Base-by-base conservation (phyloP, 2,329 filamentous ascomycete species). In the Alternaria rosae region DNA sequence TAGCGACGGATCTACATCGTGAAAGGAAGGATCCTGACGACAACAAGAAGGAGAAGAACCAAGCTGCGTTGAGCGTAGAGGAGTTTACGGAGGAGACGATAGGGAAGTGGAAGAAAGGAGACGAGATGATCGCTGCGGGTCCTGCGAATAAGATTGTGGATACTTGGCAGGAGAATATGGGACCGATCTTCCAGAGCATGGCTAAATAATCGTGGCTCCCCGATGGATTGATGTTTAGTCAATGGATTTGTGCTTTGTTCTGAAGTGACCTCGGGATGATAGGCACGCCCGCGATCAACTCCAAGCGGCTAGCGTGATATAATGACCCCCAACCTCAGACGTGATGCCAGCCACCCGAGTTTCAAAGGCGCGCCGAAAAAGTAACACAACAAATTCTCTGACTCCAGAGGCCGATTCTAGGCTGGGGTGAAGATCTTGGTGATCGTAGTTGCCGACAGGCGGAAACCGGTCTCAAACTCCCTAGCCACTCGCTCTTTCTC, bases 11-110 rank as follows among this genome's bases (percentile, higher is more conserved):
- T 65, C 67, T 88, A 38, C 85, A 88, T 71, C 79, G 86, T 0
- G 86, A 89, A 66, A 76, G 86, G 26, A 78, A 81, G 47, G 81
- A 88, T 66, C 85, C 86, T 1, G 82, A 87, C 64, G 84, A 88
- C 62, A 88, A 88, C 57, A 88, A 87, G 75, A 88, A 87, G 76
- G 76, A 82, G 6, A 83, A 85, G n/a, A 86, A 85, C 38, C 65
- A 76, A n/a, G 84, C 83, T 30, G 68, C 76, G 10, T 65, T 89
- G 71, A 80, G 74, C 1, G 72, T 87, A 5, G 82, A 85, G 0
- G 86, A 88, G 73, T 88, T 88, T 63, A 84, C 87, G 76, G 74
- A 81, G 6, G 82, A 84, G 54, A 75, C 87, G 2, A 65, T 75
- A 1, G 68, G 70, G 47, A 83, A 82, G 62, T 79, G 84, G 75